Evolutionary conservation across 371 early-diverging fungal genomes (phyloP).

Genomic region (Blyttiomyces sp.): DNA sequence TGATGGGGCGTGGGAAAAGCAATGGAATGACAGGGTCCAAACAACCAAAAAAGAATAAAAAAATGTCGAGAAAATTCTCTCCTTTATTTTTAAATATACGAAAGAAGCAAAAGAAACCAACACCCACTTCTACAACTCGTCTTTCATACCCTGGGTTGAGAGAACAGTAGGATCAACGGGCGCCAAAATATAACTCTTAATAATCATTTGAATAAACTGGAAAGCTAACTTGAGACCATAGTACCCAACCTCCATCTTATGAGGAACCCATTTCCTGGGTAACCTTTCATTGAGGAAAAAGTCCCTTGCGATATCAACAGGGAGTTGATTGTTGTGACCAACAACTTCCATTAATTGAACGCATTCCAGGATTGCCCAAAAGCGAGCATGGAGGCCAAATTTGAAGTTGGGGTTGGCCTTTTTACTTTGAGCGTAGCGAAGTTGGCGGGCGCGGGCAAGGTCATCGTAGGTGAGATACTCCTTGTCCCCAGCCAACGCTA

Average conservation of each 20-base stretch:
- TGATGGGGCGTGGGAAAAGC: no score
- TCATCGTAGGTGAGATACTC: slow-evolving; percentile 12
- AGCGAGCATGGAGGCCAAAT: slow-evolving; percentile 1
- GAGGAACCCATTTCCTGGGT: slow-evolving; percentile 16
- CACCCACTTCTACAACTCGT: slow-evolving; percentile 2
- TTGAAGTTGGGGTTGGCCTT: slow-evolving; percentile 16
- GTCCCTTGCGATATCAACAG: slow-evolving; percentile 13
- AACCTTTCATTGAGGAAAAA: slow-evolving; percentile 18
- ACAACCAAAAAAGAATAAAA: no score
- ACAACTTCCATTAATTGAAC: slow-evolving; percentile 19
- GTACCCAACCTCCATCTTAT: slow-evolving; percentile 12
- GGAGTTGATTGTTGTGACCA: slow-evolving; percentile 12
- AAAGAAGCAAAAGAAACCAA: no score
- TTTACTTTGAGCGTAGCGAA: slow-evolving; percentile 14
- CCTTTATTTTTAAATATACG: no score
- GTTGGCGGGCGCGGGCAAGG: slow-evolving; percentile 7
- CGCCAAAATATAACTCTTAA: slow-evolving; percentile 2
- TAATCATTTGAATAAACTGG: not conserved
- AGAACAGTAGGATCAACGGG: not conserved
- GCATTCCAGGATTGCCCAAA: slow-evolving; percentile 9
- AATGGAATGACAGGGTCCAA: no score
- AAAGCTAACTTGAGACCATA: not conserved
- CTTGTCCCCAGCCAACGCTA: slow-evolving; percentile 11
- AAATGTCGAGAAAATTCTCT: no score
- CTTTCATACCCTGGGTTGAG: not conserved